A percentile compares a stretch with the other conserved stretches of the same genome.
These are phyloP conservation scores for Magnolia sinica DNA, from an alignment of 164 flowering plant species.

Conservation along the genomic window DNA sequence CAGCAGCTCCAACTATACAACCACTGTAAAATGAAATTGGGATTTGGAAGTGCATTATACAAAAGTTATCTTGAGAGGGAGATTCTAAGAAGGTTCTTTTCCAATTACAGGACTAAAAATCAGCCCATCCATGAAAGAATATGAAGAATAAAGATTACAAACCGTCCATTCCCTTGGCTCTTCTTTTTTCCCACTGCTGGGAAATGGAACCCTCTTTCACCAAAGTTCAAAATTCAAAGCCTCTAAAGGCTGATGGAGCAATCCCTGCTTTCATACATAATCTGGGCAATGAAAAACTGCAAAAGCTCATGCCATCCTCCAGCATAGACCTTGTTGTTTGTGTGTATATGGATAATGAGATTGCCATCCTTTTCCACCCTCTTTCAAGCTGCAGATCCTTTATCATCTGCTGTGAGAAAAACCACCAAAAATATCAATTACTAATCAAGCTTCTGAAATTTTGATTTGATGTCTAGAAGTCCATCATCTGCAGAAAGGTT, in stretches of 20 bases:
- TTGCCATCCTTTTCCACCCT: not conserved
- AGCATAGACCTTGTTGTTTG: not conserved
- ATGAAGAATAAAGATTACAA: not conserved
- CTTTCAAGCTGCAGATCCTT: not conserved
- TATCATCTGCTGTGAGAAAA: not conserved
- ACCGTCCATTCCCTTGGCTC: no score
- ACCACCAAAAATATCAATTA: not conserved
- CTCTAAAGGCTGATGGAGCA: not conserved
- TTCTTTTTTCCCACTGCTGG: not conserved
- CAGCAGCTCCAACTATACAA: no score
- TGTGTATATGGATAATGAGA: no score
- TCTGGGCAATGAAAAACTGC: not conserved
- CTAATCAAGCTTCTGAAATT: not conserved
- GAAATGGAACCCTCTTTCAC: not conserved
- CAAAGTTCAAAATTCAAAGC: not conserved
- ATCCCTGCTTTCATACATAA: not conserved
- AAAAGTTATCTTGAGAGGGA: not conserved
- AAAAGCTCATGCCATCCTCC: not conserved
- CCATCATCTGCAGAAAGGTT: no score
- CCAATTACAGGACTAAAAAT: not conserved
- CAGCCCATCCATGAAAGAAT: not conserved
- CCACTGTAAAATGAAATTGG: no score
- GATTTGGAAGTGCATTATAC: no score
- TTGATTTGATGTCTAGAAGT: no score
- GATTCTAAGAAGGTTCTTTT: not conserved